Evolutionary conservation across 1,284 basidiomycete genomes (phyloP), one percentile per base, ranked within the genome.

Genomic region (Uromyces viciae-fabae): DNA sequence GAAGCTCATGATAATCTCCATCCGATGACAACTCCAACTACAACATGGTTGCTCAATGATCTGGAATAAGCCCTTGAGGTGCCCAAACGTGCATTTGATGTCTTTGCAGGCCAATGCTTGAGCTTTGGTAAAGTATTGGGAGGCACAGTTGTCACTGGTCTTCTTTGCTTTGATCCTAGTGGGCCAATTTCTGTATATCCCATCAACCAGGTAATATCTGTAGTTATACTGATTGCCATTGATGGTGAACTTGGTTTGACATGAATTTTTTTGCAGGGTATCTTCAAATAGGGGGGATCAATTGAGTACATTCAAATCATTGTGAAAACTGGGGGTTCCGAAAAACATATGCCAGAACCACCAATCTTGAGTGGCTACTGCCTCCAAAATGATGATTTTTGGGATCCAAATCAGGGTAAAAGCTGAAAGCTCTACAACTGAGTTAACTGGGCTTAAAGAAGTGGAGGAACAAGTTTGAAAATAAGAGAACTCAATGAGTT

Each of bases 231-330:
- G 4, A 28, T 52, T 17, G 31, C 46, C 33, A 36, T 73, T 73
- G 25, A 73, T 36, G 4, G 11, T 22, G 28, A 60, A 60, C 9
- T 11, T n/a, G 28, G 25, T 31, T 33, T 42, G n/a, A 28, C 4
- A 11, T 28, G 28, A 49, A 36, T 19, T n/a, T 40, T 36, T 49
- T 11, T 49, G 46, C 46, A 75, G 52, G 22, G 25, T 8, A 73
- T 69, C 66, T 38, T 73, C 19, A 33, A 73, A 73, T 4, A 73
- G 11, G 31, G 40, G 3, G 3, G 7, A 28, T 11, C 33, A 43
- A 52, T 49, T 52, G 3, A 73, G 11, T 33, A 73, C 19, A 31
- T 73, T 73, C 42, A 73, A 25, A 43, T 73, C 69, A 42, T 75
- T 75, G 31, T 60, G 42, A 22, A 31, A 31, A 33, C 54, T 56